A percentile compares a stretch with the other conserved stretches of the same genome.
Conservation (phyloP, 2,329 filamentous ascomycete genomes). For the Cryoendolithus antarcticus region DNA sequence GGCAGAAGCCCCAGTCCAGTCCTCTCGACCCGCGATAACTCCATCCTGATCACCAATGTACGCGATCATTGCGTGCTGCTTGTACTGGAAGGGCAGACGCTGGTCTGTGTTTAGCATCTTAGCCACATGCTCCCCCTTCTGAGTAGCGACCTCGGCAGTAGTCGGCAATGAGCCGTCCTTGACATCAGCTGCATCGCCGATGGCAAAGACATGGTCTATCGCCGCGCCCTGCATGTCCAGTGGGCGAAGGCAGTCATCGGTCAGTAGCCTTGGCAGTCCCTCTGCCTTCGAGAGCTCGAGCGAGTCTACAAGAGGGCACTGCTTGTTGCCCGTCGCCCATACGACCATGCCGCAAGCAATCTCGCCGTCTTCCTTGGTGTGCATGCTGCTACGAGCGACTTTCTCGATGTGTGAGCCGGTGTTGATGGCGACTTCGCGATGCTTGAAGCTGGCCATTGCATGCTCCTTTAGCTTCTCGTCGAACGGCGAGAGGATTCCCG, state of each 20-base stretch:
- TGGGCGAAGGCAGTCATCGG: constrained; percentile 22
- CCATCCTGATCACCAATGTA: constrained; percentile 33
- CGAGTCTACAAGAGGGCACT: constrained; percentile 21
- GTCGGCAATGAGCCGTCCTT: constrained; percentile 24
- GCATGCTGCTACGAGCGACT: constrained; percentile 24
- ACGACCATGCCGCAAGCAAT: constrained; percentile 26
- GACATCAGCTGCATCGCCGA: constrained; percentile 30
- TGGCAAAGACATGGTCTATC: constrained; percentile 21
- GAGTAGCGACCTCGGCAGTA: constrained; percentile 26
- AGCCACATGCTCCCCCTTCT: constrained; percentile 27
- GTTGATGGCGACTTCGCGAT: constrained; percentile 27
- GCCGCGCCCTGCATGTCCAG: constrained; percentile 15
- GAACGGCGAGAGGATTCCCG: constrained; percentile 29
- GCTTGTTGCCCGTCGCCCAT: constrained; percentile 29
- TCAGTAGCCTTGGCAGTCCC: constrained; percentile 24
- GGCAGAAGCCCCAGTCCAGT: constrained; percentile 30
- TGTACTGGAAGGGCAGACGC: constrained; percentile 24
- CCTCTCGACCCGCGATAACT: constrained; percentile 26
- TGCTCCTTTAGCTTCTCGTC: constrained; percentile 31
- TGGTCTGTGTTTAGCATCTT: constrained; percentile 16
- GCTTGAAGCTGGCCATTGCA: constrained; percentile 25
- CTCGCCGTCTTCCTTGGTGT: constrained; percentile 25
- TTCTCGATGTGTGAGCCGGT: constrained; percentile 27
- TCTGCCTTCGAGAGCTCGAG: constrained; percentile 22
- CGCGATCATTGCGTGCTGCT: constrained; percentile 26